A percentile compares a stretch with the other conserved stretches of the same genome.
Conservation (phyloP, 2,329 filamentous ascomycete genomes). For the Chrysoporthe deuterocubensis region DNA sequence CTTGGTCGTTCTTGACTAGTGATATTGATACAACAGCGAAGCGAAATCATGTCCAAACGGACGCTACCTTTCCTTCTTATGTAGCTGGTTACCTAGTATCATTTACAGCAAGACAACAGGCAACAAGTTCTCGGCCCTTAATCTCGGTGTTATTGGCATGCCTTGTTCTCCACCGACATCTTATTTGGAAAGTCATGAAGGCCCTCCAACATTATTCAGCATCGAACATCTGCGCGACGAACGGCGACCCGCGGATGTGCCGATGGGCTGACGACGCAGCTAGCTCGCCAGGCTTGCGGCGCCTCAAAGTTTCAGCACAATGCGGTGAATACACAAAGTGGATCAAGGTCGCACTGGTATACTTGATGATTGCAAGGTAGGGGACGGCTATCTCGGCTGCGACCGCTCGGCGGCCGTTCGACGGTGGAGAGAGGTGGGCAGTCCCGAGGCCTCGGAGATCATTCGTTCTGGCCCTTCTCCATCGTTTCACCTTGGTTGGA, state of each 20-base stretch:
- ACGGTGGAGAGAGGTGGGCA: neutral
- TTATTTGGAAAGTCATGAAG: neutral
- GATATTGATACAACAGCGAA: neutral
- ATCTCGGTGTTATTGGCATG: neutral
- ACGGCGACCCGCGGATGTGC: neutral
- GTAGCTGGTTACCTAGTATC: neutral
- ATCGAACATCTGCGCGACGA: neutral
- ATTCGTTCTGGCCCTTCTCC: neutral
- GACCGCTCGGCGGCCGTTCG: slow-evolving; percentile 1
- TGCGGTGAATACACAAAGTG: slow-evolving; percentile 3
- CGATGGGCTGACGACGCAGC: slow-evolving; percentile 2
- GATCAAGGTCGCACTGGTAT: neutral
- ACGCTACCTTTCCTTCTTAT: neutral
- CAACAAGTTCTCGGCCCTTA: neutral
- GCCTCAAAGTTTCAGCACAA: neutral
- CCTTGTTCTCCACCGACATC: neutral
- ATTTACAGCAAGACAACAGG: neutral
- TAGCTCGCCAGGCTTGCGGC: neutral
- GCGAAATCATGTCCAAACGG: neutral
- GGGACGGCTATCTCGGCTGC: neutral
- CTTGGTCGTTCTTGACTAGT: neutral
- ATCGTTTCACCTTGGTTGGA: neutral
- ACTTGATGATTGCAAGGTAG: neutral
- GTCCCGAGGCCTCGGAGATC: neutral
- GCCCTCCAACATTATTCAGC: neutral